Evolutionary conservation across 1,284 basidiomycete species (phyloP), one percentile per base, ranked within the genome.

Genomic region (Leccinum cinnamomeum): DNA sequence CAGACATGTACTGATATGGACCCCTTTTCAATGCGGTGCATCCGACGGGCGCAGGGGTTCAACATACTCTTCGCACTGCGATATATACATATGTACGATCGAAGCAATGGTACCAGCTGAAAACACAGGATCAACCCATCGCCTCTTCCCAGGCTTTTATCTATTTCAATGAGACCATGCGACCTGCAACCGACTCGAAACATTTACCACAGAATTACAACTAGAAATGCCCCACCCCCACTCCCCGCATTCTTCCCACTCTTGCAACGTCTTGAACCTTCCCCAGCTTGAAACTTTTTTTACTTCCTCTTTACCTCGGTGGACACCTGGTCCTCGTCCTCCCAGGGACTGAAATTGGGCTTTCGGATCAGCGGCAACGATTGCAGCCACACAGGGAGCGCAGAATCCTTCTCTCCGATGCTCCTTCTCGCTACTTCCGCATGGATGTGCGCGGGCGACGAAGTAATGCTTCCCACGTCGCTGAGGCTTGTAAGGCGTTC

Each of bases 401-500:
- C 57, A 30, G 64, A 58, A 14, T 71, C 69, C 70, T 78, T 68
- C 70, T 69, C 66, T 4, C 68, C 71, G n/a, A 69, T 69, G 58
- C 44, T 63, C 63, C 65, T 69, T 16, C 72, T 65, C 48, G 57
- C 63, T 1, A 77, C 73, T 50, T 71, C 72, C 20, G 78, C 77
- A 67, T 81, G 82, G 23, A 71, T 72, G 69, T 78, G 82, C 25
- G 78, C 78, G 2, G 87, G 88, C 20, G 88, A 86, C 23, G 86
- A 79, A 51, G 87, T 84, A 60, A 88, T 83, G 72, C 82, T 88
- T 62, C 84, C 83, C 62, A 90, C 88, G 66, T 88, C 86, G 69
- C 84, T 86, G 65, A 89, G 78, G 74, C 87, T 89, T 46, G 90
- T 88, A 62, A 91, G 79, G 20, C 87, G 83, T 75, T 91, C 89